Evolutionary conservation across 805 yeast species (phyloP), one percentile per base, ranked within the genome.

Genomic region (Hanseniaspora clermontiae): DNA sequence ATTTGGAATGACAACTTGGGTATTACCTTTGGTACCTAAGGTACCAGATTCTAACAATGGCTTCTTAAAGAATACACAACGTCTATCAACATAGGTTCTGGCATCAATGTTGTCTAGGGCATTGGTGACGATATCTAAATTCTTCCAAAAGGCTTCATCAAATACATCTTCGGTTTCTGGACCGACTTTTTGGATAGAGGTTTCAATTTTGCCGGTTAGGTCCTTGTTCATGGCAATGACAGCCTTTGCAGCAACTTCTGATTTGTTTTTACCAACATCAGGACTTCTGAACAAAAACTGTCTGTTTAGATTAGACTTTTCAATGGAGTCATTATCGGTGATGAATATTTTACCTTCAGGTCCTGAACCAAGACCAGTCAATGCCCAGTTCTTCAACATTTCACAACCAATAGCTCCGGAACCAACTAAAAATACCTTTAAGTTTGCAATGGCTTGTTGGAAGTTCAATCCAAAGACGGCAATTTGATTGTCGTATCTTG

Each of bases 401-500:
- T 93, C 98, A 74, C 98, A 93, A 42, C 98, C 98, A 74, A 93
- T 93, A 19, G 98, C 98, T 68, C 98, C 98, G 1, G 97, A 77
- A 47, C 98, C 98, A 43, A 93, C 98, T 61, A 93, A 74, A 70
- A 93, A 91, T 3, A 90, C 88, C 65, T 81, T 84, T 60, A 85
- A 73, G 69, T 90, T 87, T 40, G 87, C 80, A 58, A 93, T 72
- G 46, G 72, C 73, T 64, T 84, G 80, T 66, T 88, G 91, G 71
- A 80, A 87, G 45, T 79, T 80, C 50, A 78, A 66, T 59, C 98
- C 98, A 63, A 89, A 89, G 1, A 91, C 96, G 1, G 97, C 97
- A 65, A 89, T 86, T 73, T 89, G 96, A n/a, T 81, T 80, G 70
- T 93, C 98, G 66, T 93, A 93, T 67, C 98, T 82, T 6, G 95